phyloP scores from a whole-genome alignment of 2,329 filamentous ascomycete genomes.

The Lizonia empirigonia region DNA sequence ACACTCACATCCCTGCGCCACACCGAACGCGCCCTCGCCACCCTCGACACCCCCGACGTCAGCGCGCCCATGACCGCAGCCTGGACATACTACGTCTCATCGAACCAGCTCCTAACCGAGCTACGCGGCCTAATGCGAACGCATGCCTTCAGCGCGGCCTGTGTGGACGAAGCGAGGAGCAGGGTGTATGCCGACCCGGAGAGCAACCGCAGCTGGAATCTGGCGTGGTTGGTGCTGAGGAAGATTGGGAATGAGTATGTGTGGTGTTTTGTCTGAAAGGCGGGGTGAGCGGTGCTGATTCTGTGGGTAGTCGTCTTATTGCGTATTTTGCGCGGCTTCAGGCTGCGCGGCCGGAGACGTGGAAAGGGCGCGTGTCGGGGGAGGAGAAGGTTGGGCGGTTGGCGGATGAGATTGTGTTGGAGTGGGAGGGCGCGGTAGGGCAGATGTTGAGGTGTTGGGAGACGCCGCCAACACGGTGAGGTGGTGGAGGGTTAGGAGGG shows the following conservation, averaged over 20 bases:
- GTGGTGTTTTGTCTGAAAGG: too few species aligned
- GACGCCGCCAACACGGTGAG: conserved; percentile 53
- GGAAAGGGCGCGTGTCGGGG: conserved; percentile 65
- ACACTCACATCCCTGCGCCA: conserved; percentile 74
- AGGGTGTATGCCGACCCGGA: conserved; percentile 68
- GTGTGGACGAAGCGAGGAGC: conserved; percentile 68
- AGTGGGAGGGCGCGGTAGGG: conserved; percentile 69
- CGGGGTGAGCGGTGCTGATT: conserved; percentile 21
- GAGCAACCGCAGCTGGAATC: conserved; percentile 75
- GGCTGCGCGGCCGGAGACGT: conserved; percentile 70
- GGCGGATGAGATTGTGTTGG: conserved; percentile 65
- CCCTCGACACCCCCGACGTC: conserved; percentile 63
- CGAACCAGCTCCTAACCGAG: conserved; percentile 71
- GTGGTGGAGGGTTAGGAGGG: background rate
- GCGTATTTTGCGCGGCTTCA: conserved; percentile 65
- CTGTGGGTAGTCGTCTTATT: conserved; percentile 62
- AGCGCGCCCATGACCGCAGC: conserved; percentile 71
- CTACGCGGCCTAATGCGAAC: conserved; percentile 69
- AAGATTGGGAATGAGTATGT: conserved; percentile 72
- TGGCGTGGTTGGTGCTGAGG: conserved; percentile 72
- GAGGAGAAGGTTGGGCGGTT: conserved; percentile 64
- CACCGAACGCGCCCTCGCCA: conserved; percentile 69
- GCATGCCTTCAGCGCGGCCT: conserved; percentile 69
- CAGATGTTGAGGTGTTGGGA: conserved; percentile 74
- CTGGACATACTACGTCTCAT: conserved; percentile 74